Base-by-base conservation (phyloP, 2,329 filamentous ascomycete genomes). In the Canariomyces notabilis region DNA sequence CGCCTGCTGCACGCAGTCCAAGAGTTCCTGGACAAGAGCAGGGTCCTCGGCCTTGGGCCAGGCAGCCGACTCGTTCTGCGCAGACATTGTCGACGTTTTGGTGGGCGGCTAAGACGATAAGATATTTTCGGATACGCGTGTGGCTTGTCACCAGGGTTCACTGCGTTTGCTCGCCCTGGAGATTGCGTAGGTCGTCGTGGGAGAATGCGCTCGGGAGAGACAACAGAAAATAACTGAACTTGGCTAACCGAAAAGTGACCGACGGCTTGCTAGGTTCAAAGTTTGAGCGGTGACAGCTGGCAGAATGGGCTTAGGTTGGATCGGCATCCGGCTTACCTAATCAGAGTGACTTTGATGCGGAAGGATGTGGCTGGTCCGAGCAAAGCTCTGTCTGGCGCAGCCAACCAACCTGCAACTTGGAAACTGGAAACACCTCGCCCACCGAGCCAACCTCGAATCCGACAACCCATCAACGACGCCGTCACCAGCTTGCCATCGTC, bases 21-120 rank as follows among this genome's bases (percentile, higher is more conserved):
- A 80, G 54, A 96, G 82, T 66, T 90, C 83, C 73, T 89, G 83
- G 46, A 85, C 80, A 55, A 94, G 76, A 60, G 80, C 78, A 63
- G 80, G 76, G 64, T 88, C 57, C 44, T 59, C 84, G 67, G 85
- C 84, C 65, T 85, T 67, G 52, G 83, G 83, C 82, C 83, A 87
- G 55, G 83, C 82, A 35, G 60, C 60, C 29, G 59, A 61, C 46
- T 62, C 59, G 58, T 63, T 62, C 51, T 61, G 59, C n/a, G 37
- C 54, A 41, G 60, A 58, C 59, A 62, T 62, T 32, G 35, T 53
- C 31, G 21, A 42, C 37, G 36, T 48, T n/a, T n/a, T 44, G 49
- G 34, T 44, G 26, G 16, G 21, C 26, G 43, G 36, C 42, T 39
- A 35, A 29, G 41, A 46, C 22, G 16, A 41, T 29, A 36, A n/a